A percentile compares a stretch with the other conserved stretches of the same genome.
phyloP scores from a whole-genome alignment of 1,284 basidiomycete species.

The Veloporphyrellus conicus region DNA sequence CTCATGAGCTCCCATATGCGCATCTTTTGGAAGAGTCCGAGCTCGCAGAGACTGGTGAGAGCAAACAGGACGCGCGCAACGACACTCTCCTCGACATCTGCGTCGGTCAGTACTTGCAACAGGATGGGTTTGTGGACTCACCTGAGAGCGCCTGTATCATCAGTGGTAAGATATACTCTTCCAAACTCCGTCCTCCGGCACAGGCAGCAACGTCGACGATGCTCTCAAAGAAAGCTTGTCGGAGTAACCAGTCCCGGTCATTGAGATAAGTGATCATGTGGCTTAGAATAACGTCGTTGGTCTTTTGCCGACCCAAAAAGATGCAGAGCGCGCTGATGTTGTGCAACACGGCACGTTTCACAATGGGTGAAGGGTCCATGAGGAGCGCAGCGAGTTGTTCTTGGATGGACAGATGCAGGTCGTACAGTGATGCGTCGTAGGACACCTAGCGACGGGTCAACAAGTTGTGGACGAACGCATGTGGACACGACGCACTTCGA shows the following conservation, averaged over 20 bases:
- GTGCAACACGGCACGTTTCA: slow-evolving; percentile 72
- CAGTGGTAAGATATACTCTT: slow-evolving; percentile 87
- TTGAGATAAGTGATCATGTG: slow-evolving; percentile 99
- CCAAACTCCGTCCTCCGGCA: slow-evolving; percentile 80
- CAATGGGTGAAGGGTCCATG: slow-evolving; percentile 71
- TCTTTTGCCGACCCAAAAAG: slow-evolving; percentile 88
- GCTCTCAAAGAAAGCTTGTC: slow-evolving; percentile 91
- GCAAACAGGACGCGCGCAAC: slow-evolving; percentile 83
- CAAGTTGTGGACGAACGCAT: slow-evolving; percentile 1
- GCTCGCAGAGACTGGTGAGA: slow-evolving; percentile 80
- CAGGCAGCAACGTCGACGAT: slow-evolving; percentile 93
- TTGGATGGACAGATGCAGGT: slow-evolving; percentile 82
- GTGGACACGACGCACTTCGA: slow-evolving; percentile 52
- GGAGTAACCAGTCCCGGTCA: slow-evolving; percentile 88
- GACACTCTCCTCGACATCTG: slow-evolving; percentile 93
- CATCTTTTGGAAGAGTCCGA: slow-evolving; percentile 85
- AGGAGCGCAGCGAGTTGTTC: slow-evolving; percentile 80
- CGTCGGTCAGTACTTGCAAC: neutral
- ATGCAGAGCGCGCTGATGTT: slow-evolving; percentile 86
- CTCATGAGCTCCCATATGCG: slow-evolving; percentile 94
- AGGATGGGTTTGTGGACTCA: slow-evolving; percentile 33
- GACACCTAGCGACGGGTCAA: slow-evolving; percentile 57
- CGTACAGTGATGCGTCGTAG: slow-evolving; percentile 81
- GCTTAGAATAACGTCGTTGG: slow-evolving; percentile 91
- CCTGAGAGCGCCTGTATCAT: slow-evolving; percentile 92